phyloP scores from a whole-genome alignment of 2,329 filamentous ascomycete genomes.

The Fusarium anthophilum region DNA sequence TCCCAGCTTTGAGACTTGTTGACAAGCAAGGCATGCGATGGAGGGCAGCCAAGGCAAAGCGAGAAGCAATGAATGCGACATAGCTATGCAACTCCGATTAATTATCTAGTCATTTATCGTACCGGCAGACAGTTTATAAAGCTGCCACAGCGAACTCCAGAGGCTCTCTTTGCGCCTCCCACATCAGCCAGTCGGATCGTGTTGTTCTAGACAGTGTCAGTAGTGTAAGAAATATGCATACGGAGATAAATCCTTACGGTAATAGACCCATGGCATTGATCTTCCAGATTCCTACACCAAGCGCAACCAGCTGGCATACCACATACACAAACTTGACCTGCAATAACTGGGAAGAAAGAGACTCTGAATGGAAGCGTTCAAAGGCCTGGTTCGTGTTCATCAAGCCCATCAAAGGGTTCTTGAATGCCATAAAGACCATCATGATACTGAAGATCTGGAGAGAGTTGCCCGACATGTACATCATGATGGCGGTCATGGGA shows the following conservation, averaged over 20 bases:
- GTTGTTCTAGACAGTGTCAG: conserved; percentile 72
- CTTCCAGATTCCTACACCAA: conserved; percentile 94
- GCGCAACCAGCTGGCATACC: conserved; percentile 82
- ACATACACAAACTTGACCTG: conserved; percentile 90
- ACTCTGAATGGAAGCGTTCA: conserved; percentile 86
- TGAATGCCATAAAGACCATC: conserved; percentile 99
- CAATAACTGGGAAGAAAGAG: conserved; percentile 76
- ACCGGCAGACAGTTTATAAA: conserved; percentile 52
- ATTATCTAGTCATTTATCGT: conserved; percentile 14
- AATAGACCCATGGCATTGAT: conserved; percentile 95
- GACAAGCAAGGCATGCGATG: conserved; percentile 59
- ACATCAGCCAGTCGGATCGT: conserved; percentile 95
- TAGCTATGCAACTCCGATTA: not conserved
- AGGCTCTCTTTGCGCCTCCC: conserved; percentile 81
- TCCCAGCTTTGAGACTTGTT: conserved; percentile 61
- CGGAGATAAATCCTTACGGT: conserved; percentile 69
- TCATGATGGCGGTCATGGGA: conserved; percentile 99
- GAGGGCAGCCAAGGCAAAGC: conserved; percentile 60
- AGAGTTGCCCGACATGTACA: conserved; percentile 99
- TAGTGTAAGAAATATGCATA: not conserved
- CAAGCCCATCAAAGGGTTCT: conserved; percentile 89
- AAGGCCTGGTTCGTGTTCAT: conserved; percentile 88
- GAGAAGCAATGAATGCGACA: conserved; percentile 36
- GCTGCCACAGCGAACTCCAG: conserved; percentile 73
- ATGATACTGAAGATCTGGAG: conserved; percentile 99